Percentiles rank a stretch among this genome's conserved stretches.
These are phyloP conservation scores for Aaosphaeria arxii DNA, from an alignment of 2,329 filamentous ascomycete species.

Conservation along the genomic window DNA sequence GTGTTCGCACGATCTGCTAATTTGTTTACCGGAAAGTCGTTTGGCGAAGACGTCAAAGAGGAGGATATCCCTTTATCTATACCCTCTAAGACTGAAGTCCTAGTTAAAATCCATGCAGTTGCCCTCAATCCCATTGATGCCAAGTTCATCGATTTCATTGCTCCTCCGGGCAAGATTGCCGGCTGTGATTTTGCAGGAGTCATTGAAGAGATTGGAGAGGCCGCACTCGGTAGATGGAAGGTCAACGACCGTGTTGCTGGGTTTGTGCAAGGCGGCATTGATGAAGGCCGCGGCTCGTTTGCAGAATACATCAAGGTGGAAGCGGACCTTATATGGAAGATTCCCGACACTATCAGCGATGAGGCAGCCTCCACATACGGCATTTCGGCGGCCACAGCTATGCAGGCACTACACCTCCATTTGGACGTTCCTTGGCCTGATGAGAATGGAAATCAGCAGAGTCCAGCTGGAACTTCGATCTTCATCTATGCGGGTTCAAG, in stretches of 20 bases:
- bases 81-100: slow-evolving; percentile 40
- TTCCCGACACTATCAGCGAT: slow-evolving; percentile 45
- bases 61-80: slow-evolving; percentile 5
- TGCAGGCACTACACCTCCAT: slow-evolving; percentile 36
- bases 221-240: slow-evolving; percentile 3
- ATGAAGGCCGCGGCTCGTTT: slow-evolving; percentile 49
- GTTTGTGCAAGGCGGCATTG: slow-evolving; percentile 7
- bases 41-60: slow-evolving; percentile 1
- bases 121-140: slow-evolving; percentile 61
- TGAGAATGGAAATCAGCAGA: neutral
- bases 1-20: neutral
- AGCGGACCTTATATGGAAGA: slow-evolving; percentile 42
- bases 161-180: slow-evolving; percentile 10
- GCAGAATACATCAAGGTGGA: slow-evolving; percentile 50
- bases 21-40: neutral
- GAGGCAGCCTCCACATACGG: slow-evolving; percentile 48
- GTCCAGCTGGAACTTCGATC: slow-evolving; percentile 6
- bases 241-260: slow-evolving; percentile 8
- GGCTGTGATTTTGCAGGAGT: slow-evolving; percentile 51
- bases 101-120: slow-evolving; percentile 51
- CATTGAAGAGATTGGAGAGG: slow-evolving; percentile 20
- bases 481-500: slow-evolving; percentile 41
- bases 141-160: slow-evolving; percentile 42
- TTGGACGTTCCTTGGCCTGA: slow-evolving; percentile 7
- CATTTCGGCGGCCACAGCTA: slow-evolving; percentile 45